A percentile compares a stretch with the other conserved stretches of the same genome.
phyloP scores from a whole-genome alignment of 2,329 filamentous ascomycete species.

The Penicillium janthinellum region DNA sequence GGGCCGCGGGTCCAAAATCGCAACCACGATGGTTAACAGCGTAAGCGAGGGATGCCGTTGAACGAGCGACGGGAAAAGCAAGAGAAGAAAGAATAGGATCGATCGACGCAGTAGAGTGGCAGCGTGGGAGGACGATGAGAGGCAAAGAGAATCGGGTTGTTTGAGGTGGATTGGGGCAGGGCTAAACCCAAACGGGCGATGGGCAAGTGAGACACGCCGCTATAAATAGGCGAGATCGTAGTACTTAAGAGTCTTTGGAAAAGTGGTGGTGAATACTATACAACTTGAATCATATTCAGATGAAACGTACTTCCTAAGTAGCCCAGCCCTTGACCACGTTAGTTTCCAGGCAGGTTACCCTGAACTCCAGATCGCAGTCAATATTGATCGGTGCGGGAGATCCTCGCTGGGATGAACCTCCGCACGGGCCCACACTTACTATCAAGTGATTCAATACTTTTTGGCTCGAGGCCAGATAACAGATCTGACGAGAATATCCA shows the following conservation, averaged over 20 bases:
- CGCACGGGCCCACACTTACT: background rate
- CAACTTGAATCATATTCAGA: background rate
- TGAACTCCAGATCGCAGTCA: background rate
- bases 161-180: conserved; percentile 21
- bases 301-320: background rate
- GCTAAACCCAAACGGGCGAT: conserved; percentile 25
- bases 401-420: background rate
- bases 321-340: too few species aligned
- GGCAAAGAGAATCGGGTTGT: conserved; percentile 16
- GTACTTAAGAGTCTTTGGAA: too few species aligned
- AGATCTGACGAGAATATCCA: background rate
- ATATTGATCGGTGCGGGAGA: background rate
- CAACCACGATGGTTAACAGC: conserved; percentile 6
- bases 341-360: too few species aligned
- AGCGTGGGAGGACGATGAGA: background rate
- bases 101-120: background rate
- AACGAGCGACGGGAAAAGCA: conserved; percentile 18
- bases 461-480: background rate
- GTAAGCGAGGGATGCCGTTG: background rate
- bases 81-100: conserved; percentile 2
- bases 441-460: background rate
- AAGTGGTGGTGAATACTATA: background rate
- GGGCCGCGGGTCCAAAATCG: background rate
- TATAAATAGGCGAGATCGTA: conserved; percentile 23
- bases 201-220: conserved; percentile 25